A percentile compares a stretch with the other conserved stretches of the same genome.
phyloP scores from a whole-genome alignment of 1,284 basidiomycete genomes.

The Termitomyces sp. region DNA sequence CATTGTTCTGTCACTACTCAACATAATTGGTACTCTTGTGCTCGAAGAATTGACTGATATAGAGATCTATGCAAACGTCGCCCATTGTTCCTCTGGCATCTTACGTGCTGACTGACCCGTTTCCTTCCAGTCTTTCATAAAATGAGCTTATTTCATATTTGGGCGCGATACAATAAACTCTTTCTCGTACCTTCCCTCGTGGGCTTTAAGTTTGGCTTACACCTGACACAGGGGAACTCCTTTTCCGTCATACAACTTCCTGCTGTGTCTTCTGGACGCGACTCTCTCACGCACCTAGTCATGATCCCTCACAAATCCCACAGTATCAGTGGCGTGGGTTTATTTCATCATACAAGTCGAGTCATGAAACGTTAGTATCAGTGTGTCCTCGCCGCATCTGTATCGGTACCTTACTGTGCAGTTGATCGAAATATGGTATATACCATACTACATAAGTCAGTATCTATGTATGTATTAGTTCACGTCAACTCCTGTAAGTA shows the following conservation, averaged over 20 bases:
- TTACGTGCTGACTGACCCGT: background rate
- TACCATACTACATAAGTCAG: too few species aligned
- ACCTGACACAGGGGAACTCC: too few species aligned
- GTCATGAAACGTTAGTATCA: background rate
- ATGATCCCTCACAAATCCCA: background rate
- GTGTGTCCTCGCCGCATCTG: background rate
- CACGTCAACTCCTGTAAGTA: too few species aligned
- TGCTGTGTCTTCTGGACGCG: background rate
- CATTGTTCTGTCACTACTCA: constrained; percentile 17
- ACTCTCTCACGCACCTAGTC: background rate
- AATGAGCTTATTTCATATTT: background rate
- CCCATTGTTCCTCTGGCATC: constrained; percentile 1
- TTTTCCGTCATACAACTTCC: background rate
- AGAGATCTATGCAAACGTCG: constrained; percentile 1
- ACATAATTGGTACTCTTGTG: background rate
- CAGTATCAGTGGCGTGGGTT: background rate
- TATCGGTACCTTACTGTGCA: background rate
- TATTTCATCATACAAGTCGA: background rate
- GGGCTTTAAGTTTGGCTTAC: too few species aligned
- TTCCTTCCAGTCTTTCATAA: background rate
- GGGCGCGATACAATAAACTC: too few species aligned
- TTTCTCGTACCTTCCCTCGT: background rate
- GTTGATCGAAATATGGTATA: background rate
- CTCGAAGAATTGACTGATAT: background rate
- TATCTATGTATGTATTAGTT: too few species aligned